phyloP scores from a whole-genome alignment of 2,329 filamentous ascomycete genomes.

The Alternaria tenuissima region DNA sequence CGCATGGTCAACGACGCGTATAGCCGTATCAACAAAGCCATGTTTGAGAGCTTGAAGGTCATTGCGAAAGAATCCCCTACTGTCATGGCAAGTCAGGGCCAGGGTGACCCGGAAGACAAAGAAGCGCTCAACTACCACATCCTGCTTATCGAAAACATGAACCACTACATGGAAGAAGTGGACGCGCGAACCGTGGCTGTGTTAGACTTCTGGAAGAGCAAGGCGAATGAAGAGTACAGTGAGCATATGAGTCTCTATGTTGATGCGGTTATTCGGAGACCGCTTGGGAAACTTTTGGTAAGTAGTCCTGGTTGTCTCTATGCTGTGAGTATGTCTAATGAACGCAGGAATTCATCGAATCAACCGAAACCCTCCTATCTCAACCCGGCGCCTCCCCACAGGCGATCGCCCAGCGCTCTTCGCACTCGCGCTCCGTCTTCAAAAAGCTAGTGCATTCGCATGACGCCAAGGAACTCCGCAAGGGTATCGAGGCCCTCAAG shows the following conservation, averaged over 20 bases:
- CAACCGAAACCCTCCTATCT: conserved; percentile 76
- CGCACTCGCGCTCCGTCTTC: conserved; percentile 81
- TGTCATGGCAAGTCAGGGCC: conserved; percentile 61
- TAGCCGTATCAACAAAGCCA: conserved; percentile 85
- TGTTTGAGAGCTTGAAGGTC: conserved; percentile 97
- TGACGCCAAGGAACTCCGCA: conserved; percentile 84
- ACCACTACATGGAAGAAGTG: conserved; percentile 93
- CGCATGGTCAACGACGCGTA: conserved; percentile 87
- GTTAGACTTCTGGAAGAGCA: conserved; percentile 81
- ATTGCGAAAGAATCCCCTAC: conserved; percentile 78
- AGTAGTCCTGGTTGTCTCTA: conserved; percentile 21
- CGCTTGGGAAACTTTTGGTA: conserved; percentile 82
- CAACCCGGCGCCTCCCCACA: conserved; percentile 59
- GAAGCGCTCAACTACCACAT: conserved; percentile 98
- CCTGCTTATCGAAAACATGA: conserved; percentile 97
- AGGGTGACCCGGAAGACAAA: conserved; percentile 82
- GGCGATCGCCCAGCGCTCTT: conserved; percentile 79
- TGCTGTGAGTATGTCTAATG: conserved; percentile 15
- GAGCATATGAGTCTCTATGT: conserved; percentile 92
- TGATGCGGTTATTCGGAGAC: conserved; percentile 84
- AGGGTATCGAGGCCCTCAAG: conserved; percentile 86
- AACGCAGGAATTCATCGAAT: conserved; percentile 80
- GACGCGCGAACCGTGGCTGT: conserved; percentile 77
- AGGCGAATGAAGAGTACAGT: conserved; percentile 77
- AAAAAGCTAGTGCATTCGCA: conserved; percentile 85